These are phyloP conservation scores for Globisporangium emineosum DNA, from an alignment of 352 stramenopile species.

Conservation along the genomic window DNA sequence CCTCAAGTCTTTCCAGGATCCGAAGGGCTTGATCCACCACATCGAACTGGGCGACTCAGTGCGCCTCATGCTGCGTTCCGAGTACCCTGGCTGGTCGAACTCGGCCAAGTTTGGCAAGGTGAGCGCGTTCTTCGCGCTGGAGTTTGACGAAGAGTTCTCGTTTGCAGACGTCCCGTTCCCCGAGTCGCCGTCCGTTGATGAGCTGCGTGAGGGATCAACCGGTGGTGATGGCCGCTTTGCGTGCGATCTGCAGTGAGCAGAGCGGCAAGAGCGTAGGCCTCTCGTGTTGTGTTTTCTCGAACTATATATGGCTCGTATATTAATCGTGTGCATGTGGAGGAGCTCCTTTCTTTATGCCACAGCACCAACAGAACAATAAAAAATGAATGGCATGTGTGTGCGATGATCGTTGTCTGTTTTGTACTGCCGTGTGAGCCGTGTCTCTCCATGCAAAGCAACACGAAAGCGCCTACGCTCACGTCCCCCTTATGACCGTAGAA, in stretches of 20 bases:
- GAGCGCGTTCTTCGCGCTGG: slow-evolving; percentile 40
- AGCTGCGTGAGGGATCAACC: not conserved
- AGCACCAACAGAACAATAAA: too few species aligned
- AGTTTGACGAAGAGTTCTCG: slow-evolving; percentile 48
- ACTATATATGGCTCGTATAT: too few species aligned
- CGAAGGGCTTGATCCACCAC: slow-evolving; percentile 27
- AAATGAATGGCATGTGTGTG: too few species aligned
- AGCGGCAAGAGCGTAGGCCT: not conserved
- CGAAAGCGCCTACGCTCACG: too few species aligned
- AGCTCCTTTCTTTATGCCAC: too few species aligned
- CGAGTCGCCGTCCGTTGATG: not conserved
- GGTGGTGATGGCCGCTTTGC: not conserved
- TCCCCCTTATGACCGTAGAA: too few species aligned
- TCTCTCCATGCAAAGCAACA: too few species aligned
- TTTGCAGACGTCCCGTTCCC: slow-evolving; percentile 21
- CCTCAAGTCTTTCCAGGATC: slow-evolving; percentile 41
- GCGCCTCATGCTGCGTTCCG: slow-evolving; percentile 47
- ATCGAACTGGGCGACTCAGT: slow-evolving; percentile 44
- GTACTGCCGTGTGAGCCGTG: too few species aligned
- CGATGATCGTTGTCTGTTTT: too few species aligned
- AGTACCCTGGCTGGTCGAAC: slow-evolving; percentile 53
- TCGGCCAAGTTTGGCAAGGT: slow-evolving; percentile 50
- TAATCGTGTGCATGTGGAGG: too few species aligned
- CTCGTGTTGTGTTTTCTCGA: too few species aligned
- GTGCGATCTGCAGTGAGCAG: not conserved